Evolutionary conservation across 306 rosid genomes (phyloP).

Genomic region (Fragaria ananassa): DNA sequence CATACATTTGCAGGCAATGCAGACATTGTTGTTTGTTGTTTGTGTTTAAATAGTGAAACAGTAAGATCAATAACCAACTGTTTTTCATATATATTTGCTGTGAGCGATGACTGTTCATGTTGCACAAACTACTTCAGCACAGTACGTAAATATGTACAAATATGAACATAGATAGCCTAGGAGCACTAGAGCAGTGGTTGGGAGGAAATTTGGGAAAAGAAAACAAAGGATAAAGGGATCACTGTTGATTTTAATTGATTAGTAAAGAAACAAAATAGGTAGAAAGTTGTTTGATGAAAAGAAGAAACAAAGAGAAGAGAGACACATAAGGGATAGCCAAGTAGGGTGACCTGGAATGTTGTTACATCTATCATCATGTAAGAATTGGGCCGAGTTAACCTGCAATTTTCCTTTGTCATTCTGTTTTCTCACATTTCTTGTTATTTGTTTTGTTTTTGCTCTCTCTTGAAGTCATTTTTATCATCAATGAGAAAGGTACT

Average conservation of each 20-base stretch:
- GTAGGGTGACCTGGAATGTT: not conserved
- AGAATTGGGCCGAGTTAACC: no score
- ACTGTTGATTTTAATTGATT: not conserved
- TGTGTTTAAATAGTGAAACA: constrained; percentile 62
- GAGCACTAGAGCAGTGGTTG: not conserved
- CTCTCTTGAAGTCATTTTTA: no score
- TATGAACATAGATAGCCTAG: not conserved
- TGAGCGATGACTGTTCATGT: constrained; percentile 4
- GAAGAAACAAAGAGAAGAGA: not conserved
- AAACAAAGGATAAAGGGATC: not conserved
- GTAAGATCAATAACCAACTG: constrained; percentile 35
- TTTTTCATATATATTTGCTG: not conserved
- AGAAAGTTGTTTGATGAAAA: not conserved
- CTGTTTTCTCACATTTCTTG: no score
- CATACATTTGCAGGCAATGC: constrained; percentile 68
- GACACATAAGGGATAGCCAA: not conserved
- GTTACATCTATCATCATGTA: not conserved
- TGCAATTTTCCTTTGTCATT: no score
- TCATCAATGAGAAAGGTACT: no score
- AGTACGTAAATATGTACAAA: not conserved
- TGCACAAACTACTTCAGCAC: not conserved
- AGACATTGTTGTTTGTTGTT: constrained; percentile 84
- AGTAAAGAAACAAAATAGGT: not conserved
- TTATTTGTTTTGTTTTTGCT: not conserved
- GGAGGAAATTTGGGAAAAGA: no score